phyloP scores from a whole-genome alignment of 148 eudicot species.

The Cornus kousa region DNA sequence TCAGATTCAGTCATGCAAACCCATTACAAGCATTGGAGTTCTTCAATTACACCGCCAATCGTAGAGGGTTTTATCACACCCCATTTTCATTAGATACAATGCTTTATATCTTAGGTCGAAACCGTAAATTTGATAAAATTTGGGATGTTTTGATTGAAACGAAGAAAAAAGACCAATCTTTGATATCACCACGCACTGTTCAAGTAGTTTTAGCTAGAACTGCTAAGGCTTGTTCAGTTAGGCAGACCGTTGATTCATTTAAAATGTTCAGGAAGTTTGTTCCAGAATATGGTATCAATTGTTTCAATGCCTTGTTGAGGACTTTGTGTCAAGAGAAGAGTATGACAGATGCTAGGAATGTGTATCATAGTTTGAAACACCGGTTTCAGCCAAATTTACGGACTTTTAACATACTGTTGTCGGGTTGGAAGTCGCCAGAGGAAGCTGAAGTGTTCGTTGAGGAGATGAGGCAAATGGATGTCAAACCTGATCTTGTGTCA shows the following conservation, averaged over 20 bases:
- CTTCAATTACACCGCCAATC: slow-evolving; percentile 35
- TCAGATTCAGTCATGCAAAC: slow-evolving; percentile 71
- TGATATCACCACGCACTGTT: slow-evolving; percentile 63
- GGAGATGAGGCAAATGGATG: slow-evolving; percentile 79
- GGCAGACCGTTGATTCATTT: slow-evolving; percentile 73
- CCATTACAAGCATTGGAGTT: slow-evolving; percentile 63
- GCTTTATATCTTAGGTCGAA: slow-evolving; percentile 76
- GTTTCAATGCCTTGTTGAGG: slow-evolving; percentile 72
- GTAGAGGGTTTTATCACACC: slow-evolving; percentile 66
- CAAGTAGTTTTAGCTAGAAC: slow-evolving; percentile 67
- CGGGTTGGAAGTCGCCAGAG: slow-evolving; percentile 81
- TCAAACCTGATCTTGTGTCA: slow-evolving; percentile 75
- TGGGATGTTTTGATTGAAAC: slow-evolving; percentile 67
- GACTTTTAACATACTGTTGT: slow-evolving; percentile 72
- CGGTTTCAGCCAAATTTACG: slow-evolving; percentile 61
- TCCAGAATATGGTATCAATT: slow-evolving; percentile 41
- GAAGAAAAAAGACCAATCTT: slow-evolving; percentile 51
- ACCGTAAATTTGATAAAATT: slow-evolving; percentile 47
- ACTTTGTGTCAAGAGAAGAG: slow-evolving; percentile 80
- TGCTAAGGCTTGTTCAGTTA: slow-evolving; percentile 77
- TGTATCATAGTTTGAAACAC: slow-evolving; percentile 64
- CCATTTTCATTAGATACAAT: slow-evolving; percentile 69
- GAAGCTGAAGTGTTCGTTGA: slow-evolving; percentile 70
- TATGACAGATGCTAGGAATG: slow-evolving; percentile 81
- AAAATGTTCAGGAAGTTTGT: slow-evolving; percentile 54